phyloP scores from a whole-genome alignment of 495 filamentous ascomycete species.

The Pseudomonodictys pantanalensis region DNA sequence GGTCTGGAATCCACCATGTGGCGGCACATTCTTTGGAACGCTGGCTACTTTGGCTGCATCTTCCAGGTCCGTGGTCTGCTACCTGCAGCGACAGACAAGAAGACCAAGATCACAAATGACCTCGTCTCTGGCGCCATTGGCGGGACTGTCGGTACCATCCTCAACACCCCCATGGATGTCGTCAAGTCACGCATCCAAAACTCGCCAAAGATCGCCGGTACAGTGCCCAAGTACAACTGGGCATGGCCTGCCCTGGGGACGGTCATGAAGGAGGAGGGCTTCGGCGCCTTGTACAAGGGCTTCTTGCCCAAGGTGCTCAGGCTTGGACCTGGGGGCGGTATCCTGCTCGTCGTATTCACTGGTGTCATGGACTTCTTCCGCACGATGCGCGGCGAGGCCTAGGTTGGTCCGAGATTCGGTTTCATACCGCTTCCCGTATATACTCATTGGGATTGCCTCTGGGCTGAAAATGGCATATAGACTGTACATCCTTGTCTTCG shows the following conservation, averaged over 20 bases:
- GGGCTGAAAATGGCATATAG: conserved; percentile 6
- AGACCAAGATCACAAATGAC: conserved; percentile 77
- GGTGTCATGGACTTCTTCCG: conserved; percentile 90
- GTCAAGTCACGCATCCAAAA: conserved; percentile 98
- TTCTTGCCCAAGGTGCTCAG: conserved; percentile 93
- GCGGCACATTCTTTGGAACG: conserved; percentile 97
- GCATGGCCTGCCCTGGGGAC: conserved; percentile 80
- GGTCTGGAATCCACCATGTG: conserved; percentile 94
- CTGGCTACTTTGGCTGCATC: conserved; percentile 97
- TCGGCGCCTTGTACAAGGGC: conserved; percentile 90
- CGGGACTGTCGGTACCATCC: conserved; percentile 85
- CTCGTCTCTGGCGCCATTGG: conserved; percentile 81
- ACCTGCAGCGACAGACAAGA: conserved; percentile 75
- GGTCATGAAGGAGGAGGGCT: conserved; percentile 91
- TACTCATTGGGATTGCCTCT: neutral
- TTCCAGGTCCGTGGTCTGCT: conserved; percentile 86
- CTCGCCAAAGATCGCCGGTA: conserved; percentile 72
- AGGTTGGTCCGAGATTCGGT: neutral
- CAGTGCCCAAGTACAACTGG: conserved; percentile 94
- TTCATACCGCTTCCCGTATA: neutral
- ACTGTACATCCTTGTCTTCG: conserved; percentile 5
- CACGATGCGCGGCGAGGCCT: conserved; percentile 46
- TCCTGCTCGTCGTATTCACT: conserved; percentile 88
- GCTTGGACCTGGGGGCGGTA: conserved; percentile 85
- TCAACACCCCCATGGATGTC: conserved; percentile 97